Percentiles rank a stretch among this genome's conserved stretches.
Evolutionary conservation across 1,139 yeast genomes (phyloP).

Genomic region (Wickerhamomyces sp.): DNA sequence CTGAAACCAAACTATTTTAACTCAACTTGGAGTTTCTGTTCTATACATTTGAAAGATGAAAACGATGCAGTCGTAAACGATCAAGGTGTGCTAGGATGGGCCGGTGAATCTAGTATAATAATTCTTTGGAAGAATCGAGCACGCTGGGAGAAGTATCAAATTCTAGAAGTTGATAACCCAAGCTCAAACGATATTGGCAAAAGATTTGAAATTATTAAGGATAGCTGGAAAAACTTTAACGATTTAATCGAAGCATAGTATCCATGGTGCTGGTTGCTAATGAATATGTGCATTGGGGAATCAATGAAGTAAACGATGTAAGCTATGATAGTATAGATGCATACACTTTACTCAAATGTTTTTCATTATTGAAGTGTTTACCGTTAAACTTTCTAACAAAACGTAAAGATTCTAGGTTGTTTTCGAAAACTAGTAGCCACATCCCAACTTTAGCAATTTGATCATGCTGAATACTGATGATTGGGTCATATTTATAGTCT

Average conservation of each 20-base stretch:
- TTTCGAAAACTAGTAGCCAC: slow-evolving; percentile 46
- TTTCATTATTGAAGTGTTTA: slow-evolving; percentile 34
- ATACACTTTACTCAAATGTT: slow-evolving; percentile 30
- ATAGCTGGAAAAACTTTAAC: slow-evolving; percentile 68
- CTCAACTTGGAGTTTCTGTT: slow-evolving; percentile 87
- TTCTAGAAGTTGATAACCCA: slow-evolving; percentile 43
- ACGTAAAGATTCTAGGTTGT: slow-evolving; percentile 44
- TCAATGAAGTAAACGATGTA: not conserved
- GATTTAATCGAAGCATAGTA: slow-evolving; percentile 3
- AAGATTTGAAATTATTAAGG: slow-evolving; percentile 60
- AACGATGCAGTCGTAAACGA: slow-evolving; percentile 34
- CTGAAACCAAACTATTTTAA: slow-evolving; percentile 67
- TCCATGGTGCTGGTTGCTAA: not conserved
- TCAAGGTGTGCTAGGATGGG: slow-evolving; percentile 75
- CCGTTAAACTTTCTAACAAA: slow-evolving; percentile 56
- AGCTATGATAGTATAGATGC: slow-evolving; percentile 30
- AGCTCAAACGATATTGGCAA: slow-evolving; percentile 20
- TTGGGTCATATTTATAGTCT: slow-evolving; percentile 29
- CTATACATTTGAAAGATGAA: slow-evolving; percentile 53
- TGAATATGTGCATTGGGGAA: not conserved
- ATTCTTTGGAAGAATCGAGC: slow-evolving; percentile 69
- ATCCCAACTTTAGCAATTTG: slow-evolving; percentile 29
- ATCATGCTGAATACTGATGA: slow-evolving; percentile 26
- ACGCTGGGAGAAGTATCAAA: slow-evolving; percentile 82
- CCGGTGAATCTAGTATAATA: slow-evolving; percentile 59